A percentile compares a stretch with the other conserved stretches of the same genome.
Evolutionary conservation across 2,329 filamentous ascomycete genomes (phyloP).

Genomic region (Sporothrix protearum): DNA sequence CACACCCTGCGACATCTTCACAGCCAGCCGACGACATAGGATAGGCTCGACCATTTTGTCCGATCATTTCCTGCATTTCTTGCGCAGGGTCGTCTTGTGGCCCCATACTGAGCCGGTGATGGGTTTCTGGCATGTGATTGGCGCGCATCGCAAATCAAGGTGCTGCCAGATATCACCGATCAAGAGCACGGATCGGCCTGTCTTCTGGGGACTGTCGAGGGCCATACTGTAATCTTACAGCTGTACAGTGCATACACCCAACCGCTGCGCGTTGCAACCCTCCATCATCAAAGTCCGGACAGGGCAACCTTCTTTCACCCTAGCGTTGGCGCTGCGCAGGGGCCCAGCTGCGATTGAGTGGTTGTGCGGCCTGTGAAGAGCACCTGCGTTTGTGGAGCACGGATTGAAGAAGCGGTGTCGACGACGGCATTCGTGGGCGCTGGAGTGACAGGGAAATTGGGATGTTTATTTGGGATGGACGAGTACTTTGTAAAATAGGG

Average conservation of each 20-base stretch:
- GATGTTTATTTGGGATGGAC: neutral
- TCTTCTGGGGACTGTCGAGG: neutral
- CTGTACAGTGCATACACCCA: slow-evolving; percentile 5
- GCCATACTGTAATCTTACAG: too few species aligned
- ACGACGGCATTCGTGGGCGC: neutral
- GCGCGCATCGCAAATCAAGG: slow-evolving; percentile 17
- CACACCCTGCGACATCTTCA: neutral
- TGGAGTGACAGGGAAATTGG: neutral
- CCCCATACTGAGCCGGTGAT: slow-evolving; percentile 3
- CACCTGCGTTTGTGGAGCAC: neutral
- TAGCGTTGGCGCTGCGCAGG: neutral
- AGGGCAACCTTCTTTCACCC: neutral
- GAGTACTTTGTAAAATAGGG: neutral
- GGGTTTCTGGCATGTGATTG: slow-evolving; percentile 22
- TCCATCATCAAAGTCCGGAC: neutral
- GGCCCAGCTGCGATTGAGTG: neutral
- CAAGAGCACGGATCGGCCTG: neutral
- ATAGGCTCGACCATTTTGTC: neutral
- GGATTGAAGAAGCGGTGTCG: neutral
- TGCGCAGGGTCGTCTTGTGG: neutral
- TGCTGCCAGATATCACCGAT: slow-evolving; percentile 1
- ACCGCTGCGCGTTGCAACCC: slow-evolving; percentile 4
- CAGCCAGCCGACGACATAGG: neutral
- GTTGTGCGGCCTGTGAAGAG: neutral
- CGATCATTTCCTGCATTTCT: neutral